Percentiles rank a stretch among this genome's conserved stretches.
Conservation (phyloP, 495 filamentous ascomycete genomes). For the Letharia columbiana region DNA sequence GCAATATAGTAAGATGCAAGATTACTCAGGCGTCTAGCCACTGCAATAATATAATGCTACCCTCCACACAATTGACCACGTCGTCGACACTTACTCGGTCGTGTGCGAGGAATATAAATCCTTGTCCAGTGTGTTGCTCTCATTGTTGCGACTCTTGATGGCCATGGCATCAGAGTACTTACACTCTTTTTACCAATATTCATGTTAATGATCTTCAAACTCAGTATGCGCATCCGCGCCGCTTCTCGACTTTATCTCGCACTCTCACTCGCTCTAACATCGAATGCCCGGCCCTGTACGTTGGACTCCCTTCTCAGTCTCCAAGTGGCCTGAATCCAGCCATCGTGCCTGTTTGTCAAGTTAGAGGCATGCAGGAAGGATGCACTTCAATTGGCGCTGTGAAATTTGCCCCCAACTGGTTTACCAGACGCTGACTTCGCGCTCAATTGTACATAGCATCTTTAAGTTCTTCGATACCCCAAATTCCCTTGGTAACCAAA, state of each 20-base stretch:
- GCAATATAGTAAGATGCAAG: neutral
- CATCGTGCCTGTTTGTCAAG: neutral
- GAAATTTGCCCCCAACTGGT: neutral
- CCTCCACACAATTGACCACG: neutral
- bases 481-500: neutral
- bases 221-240: neutral
- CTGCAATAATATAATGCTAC: neutral
- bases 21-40: neutral
- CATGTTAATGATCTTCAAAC: neutral
- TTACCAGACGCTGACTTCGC: neutral
- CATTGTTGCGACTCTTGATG: neutral
- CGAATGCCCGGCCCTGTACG: conserved; percentile 1
- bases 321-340: no score
- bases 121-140: neutral
- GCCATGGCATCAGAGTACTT: neutral
- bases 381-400: neutral
- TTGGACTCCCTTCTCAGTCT: neutral
- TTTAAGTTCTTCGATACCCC: neutral
- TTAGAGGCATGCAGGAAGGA: neutral
- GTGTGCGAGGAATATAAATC: neutral
- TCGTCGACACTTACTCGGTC: neutral
- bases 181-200: neutral
- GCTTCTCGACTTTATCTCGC: neutral
- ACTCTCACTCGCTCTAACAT: neutral
- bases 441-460: neutral